phyloP scores from a whole-genome alignment of 2,329 filamentous ascomycete species.

The Amesomyces nigricolor region DNA sequence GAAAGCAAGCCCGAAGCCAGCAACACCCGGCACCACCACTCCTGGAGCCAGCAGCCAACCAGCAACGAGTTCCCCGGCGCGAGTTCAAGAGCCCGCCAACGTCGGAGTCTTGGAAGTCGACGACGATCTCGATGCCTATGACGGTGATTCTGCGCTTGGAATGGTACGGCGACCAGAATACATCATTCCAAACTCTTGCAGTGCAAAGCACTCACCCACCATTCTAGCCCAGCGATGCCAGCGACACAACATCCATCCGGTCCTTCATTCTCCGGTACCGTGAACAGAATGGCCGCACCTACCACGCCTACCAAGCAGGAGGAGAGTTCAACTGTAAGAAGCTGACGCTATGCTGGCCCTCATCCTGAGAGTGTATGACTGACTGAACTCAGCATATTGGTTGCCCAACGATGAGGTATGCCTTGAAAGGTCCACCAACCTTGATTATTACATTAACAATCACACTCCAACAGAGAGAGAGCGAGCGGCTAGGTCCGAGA shows the following conservation, averaged over 20 bases:
- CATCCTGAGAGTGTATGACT: not conserved
- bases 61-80: no score
- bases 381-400: not conserved
- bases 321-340: not conserved
- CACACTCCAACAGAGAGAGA: slow-evolving; percentile 8
- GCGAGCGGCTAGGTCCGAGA: not conserved
- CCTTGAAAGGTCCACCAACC: no score
- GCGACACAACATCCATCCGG: not conserved
- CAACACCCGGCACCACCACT: no score
- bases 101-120: no score
- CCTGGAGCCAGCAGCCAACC: no score
- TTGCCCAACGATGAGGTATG: slow-evolving; percentile 15
- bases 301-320: not conserved
- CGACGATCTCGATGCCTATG: no score
- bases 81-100: no score
- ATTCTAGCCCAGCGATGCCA: not conserved
- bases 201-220: no score
- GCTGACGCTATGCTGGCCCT: not conserved
- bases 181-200: no score
- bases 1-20: no score
- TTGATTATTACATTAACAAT: not conserved
- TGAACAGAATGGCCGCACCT: not conserved
- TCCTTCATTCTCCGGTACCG: not conserved
- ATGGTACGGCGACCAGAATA: not conserved
- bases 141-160: not conserved